Evolutionary conservation across 345 rosid genomes (phyloP), one percentile per base, ranked within the genome.

Genomic region (Acer saccharum): DNA sequence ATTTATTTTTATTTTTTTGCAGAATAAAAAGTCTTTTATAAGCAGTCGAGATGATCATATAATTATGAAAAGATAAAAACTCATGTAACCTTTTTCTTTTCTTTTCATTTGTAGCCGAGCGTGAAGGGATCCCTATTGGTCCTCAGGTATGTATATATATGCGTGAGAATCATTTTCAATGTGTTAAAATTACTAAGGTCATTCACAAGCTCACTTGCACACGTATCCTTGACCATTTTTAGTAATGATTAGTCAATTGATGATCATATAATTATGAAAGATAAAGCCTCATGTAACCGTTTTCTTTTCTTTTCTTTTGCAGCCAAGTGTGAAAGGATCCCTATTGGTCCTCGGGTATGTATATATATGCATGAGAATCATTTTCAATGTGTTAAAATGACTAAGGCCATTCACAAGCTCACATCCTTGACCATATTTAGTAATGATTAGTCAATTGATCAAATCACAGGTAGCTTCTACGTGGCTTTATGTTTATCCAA

Each of bases 401-500:
- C 4, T 50, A 50, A 50, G 3, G 18, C 16, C 55, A 13, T 50
- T 50, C 55, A 50, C 6, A 50, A 50, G 17, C 55, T 13, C 18
- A 13, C 16, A n/a, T 17, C 6, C 39, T 35, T 4, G 39, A 35
- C 39, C 20, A 9, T n/a, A 2, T 16, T 18, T 58, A n/a, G 23
- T 57, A 57, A 57, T 57, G 23, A 60, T 18, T 20, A n/a, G 64
- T n/a, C 21, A 60, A 60, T 1, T 60, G 27, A 18, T 6, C 12
- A n/a, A 68, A 41, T 44, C 67, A 58, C 70, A 78, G 83, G 84
- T 86, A 72, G 87, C 67, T 63, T 77, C 86, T 21, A 76, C 10
- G 8, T 86, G 88, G 91, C 77, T 84, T n/a, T 77, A 80, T 64
- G 60, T 83, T 1, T 88, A 88, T 77, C 91, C 93, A 5, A 76